Evolutionary conservation across 495 filamentous ascomycete genomes (phyloP).

Genomic region (Parmelia sp.): DNA sequence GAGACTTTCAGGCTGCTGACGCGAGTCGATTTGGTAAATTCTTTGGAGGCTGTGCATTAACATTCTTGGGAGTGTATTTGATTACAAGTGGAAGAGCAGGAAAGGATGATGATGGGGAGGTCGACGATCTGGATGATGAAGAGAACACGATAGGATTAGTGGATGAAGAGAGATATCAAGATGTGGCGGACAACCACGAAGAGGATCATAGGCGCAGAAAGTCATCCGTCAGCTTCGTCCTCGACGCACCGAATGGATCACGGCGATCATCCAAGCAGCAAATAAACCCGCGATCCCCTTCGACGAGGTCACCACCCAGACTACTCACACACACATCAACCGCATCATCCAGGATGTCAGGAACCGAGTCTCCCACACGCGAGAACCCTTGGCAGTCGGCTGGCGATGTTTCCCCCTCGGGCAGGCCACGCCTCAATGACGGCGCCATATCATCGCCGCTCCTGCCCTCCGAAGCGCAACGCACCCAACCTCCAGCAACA

Average conservation of each 20-base stretch:
- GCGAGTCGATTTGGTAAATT: conserved; percentile 69
- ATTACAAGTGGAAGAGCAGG: conserved; percentile 64
- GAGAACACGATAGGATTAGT: conserved; percentile 45
- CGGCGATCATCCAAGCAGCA: conserved; percentile 18
- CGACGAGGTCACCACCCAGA: conserved; percentile 12
- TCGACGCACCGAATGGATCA: conserved; percentile 11
- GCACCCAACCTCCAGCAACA: conserved; percentile 28
- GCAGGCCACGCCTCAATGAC: conserved; percentile 17
- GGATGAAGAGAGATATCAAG: conserved; percentile 39
- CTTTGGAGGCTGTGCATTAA: conserved; percentile 78
- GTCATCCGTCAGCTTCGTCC: conserved; percentile 22
- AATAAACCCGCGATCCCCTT: background rate
- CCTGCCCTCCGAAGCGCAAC: conserved; percentile 33
- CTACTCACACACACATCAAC: conserved; percentile 15
- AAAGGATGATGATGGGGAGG: conserved; percentile 40
- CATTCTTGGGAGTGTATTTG: conserved; percentile 89
- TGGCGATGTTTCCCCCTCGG: conserved; percentile 5
- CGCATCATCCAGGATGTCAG: conserved; percentile 8
- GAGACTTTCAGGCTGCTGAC: conserved; percentile 81
- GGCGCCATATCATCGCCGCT: conserved; percentile 23
- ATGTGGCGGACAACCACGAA: conserved; percentile 32
- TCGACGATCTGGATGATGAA: conserved; percentile 40
- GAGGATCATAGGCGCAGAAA: conserved; percentile 21
- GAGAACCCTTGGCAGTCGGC: conserved; percentile 20
- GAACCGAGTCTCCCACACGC: conserved; percentile 11